Percentiles rank a stretch among this genome's conserved stretches.
These are phyloP conservation scores for Aspergillus baeticus DNA, from an alignment of 495 filamentous ascomycete genomes.

Conservation along the genomic window DNA sequence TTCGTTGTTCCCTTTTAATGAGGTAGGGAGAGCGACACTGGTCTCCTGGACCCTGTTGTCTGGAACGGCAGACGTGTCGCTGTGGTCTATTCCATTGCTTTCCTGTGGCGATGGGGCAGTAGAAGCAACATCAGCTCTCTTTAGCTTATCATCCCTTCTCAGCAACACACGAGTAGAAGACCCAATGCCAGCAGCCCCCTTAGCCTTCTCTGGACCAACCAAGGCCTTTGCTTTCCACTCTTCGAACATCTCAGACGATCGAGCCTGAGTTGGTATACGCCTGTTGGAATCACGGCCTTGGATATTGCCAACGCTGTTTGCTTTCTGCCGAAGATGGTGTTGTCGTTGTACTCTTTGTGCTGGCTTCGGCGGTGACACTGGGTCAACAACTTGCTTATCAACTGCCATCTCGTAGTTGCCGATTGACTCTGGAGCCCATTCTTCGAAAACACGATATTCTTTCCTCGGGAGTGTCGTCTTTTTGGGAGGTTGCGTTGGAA, in stretches of 20 bases:
- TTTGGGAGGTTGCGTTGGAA: conserved; percentile 10
- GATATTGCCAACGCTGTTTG: not conserved
- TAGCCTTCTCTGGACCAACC: not conserved
- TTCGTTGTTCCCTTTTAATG: too few relatives aligned
- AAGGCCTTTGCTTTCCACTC: conserved; percentile 19
- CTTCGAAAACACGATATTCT: conserved; percentile 11
- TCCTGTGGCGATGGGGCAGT: not conserved
- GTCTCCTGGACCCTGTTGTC: not conserved
- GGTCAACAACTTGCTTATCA: too few relatives aligned
- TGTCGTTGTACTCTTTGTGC: not conserved
- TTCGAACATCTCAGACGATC: conserved; percentile 17
- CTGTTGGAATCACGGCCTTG: conserved; percentile 1
- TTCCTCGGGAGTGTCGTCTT: conserved; percentile 11
- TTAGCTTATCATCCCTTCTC: not conserved
- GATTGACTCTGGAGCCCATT: conserved; percentile 18
- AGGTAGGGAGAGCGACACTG: not conserved
- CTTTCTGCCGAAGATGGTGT: not conserved
- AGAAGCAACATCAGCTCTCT: not conserved
- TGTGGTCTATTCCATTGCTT: not conserved
- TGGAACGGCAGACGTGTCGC: not conserved
- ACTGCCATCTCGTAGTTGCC: not conserved
- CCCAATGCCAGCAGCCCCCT: not conserved
- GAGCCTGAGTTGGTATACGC: not conserved
- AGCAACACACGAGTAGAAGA: not conserved
- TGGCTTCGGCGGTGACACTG: not conserved